Evolutionary conservation across 2,329 filamentous ascomycete species (phyloP).

Genomic region (Coniochaeta ligniaria): DNA sequence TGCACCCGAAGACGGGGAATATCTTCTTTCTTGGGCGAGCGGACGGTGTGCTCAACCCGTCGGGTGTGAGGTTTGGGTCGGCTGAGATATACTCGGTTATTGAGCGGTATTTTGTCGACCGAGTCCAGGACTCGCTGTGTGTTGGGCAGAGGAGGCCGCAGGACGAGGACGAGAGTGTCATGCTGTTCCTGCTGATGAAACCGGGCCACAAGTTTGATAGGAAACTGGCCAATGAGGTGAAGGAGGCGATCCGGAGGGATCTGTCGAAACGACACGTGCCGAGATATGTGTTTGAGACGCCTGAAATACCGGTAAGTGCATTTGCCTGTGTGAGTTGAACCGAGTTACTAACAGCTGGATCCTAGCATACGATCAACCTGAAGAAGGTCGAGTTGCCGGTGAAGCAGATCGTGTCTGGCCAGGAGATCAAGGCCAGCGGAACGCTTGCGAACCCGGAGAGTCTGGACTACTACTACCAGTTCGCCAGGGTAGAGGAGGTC

Average conservation of each 20-base stretch:
- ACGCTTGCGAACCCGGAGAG: slow-evolving; percentile 72
- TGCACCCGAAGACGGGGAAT: slow-evolving; percentile 61
- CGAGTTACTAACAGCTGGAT: slow-evolving; percentile 9
- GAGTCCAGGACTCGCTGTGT: slow-evolving; percentile 66
- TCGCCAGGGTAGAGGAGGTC: slow-evolving; percentile 63
- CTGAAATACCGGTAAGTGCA: slow-evolving; percentile 65
- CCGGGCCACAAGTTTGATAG: slow-evolving; percentile 48
- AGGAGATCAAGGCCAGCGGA: slow-evolving; percentile 65
- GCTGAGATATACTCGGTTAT: slow-evolving; percentile 74
- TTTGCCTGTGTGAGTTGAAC: background rate
- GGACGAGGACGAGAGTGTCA: slow-evolving; percentile 46
- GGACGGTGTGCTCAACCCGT: slow-evolving; percentile 75
- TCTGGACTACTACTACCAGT: slow-evolving; percentile 72
- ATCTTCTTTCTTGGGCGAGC: slow-evolving; percentile 62
- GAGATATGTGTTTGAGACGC: slow-evolving; percentile 70
- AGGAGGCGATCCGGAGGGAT: slow-evolving; percentile 57
- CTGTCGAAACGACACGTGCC: slow-evolving; percentile 71
- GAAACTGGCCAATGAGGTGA: slow-evolving; percentile 50
- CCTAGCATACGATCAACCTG: slow-evolving; percentile 68
- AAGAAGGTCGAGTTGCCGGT: slow-evolving; percentile 83
- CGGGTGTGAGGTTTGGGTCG: slow-evolving; percentile 70
- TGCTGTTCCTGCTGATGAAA: slow-evolving; percentile 49
- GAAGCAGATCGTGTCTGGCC: slow-evolving; percentile 76
- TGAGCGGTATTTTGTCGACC: slow-evolving; percentile 55
- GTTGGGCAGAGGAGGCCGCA: slow-evolving; percentile 65